Percentiles rank a stretch among this genome's conserved stretches.
These are phyloP conservation scores for Mucor racemosus DNA, from an alignment of 371 early-diverging fungal species.

Conservation along the genomic window DNA sequence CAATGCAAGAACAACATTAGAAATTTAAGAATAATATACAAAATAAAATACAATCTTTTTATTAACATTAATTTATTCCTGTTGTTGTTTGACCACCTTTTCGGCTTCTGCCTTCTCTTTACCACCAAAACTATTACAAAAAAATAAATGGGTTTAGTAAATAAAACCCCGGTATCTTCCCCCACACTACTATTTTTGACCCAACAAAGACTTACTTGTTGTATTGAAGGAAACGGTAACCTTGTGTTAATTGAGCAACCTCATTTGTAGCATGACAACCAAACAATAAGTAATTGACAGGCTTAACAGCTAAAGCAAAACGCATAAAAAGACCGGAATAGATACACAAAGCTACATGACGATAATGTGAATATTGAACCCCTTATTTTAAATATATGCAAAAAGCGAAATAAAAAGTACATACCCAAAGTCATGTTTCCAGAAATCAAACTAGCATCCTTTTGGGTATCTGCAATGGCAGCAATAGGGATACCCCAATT, in stretches of 20 bases:
- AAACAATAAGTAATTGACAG: constrained; percentile 89
- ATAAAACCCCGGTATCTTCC: not conserved
- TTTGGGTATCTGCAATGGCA: constrained; percentile 91
- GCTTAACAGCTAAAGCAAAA: constrained; percentile 93
- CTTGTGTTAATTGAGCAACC: constrained; percentile 84
- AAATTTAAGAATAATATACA: constrained; percentile 15
- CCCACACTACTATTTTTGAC: not conserved
- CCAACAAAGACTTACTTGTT: constrained; percentile 52
- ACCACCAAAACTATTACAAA: constrained; percentile 38
- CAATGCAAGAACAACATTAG: constrained; percentile 33
- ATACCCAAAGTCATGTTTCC: constrained; percentile 93
- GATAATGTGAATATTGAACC: not conserved
- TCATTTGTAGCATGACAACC: constrained; percentile 95
- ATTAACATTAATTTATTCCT: constrained; percentile 1
- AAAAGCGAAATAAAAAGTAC: not conserved
- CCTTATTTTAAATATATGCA: not conserved
- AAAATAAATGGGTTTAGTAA: not conserved
- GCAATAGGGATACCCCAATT: constrained; percentile 98
- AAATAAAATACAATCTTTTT: constrained; percentile 8
- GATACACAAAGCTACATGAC: constrained; percentile 59
- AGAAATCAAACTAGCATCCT: constrained; percentile 91
- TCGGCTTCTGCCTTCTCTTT: constrained; percentile 31
- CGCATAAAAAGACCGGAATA: constrained; percentile 96
- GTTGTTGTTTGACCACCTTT: constrained; percentile 13
- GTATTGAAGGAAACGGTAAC: constrained; percentile 81